Conservation (phyloP, 2,329 filamentous ascomycete species). For the Ophiostoma montium region DNA sequence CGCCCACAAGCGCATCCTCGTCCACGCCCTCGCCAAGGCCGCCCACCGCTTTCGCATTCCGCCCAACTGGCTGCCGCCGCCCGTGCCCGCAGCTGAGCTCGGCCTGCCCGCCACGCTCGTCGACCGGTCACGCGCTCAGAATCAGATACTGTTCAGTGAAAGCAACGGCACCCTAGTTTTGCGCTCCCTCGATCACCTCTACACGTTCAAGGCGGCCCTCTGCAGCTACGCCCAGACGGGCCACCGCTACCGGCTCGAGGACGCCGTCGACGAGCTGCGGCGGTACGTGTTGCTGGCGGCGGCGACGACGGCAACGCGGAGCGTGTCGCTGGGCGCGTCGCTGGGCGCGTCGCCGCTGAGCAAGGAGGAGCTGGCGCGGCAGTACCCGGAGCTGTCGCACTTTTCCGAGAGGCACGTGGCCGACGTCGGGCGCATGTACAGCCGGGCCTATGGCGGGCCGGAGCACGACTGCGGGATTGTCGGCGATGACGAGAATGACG, state of each 20-base stretch:
- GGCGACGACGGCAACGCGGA: neutral
- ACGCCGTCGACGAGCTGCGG: slow-evolving; percentile 49
- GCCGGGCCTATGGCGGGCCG: slow-evolving; percentile 37
- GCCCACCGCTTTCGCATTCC: slow-evolving; percentile 34
- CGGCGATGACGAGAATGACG: slow-evolving; percentile 19
- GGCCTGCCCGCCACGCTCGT: slow-evolving; percentile 38
- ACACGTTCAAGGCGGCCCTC: slow-evolving; percentile 49
- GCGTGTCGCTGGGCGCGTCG: too few species aligned
- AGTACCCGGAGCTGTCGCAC: slow-evolving; percentile 40
- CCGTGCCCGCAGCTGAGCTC: slow-evolving; percentile 28
- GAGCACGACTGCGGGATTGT: slow-evolving; percentile 29
- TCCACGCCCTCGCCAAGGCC: slow-evolving; percentile 35
- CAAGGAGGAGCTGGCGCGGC: slow-evolving; percentile 36
- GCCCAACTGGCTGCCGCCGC: slow-evolving; percentile 29
- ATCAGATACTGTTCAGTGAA: slow-evolving; percentile 41
- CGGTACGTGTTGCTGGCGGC: slow-evolving; percentile 35
- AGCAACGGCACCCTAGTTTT: slow-evolving; percentile 30
- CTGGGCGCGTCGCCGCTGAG: slow-evolving; percentile 28
- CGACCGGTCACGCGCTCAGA: slow-evolving; percentile 41
- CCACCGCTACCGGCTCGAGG: slow-evolving; percentile 34
- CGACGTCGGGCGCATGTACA: slow-evolving; percentile 44
- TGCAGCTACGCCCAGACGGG: slow-evolving; percentile 38
- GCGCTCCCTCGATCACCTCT: slow-evolving; percentile 45
- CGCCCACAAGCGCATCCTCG: slow-evolving; percentile 33
- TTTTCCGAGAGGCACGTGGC: slow-evolving; percentile 34